Evolutionary conservation across 139 green algal species (phyloP).

Genomic region (Mychonastes homosphaera): DNA sequence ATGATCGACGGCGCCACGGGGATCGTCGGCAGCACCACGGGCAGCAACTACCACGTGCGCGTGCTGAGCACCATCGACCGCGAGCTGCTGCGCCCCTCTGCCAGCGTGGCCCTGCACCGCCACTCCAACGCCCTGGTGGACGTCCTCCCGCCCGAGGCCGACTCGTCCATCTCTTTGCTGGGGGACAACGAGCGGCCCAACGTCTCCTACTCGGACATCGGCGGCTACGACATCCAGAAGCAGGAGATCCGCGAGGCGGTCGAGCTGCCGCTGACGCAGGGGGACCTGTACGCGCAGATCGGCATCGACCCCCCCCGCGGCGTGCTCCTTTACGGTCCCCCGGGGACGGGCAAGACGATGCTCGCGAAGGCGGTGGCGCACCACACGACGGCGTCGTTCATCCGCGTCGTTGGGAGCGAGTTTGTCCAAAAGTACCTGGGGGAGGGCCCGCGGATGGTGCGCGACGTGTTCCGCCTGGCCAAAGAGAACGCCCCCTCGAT

Average conservation of each 20-base stretch:
- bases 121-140: conserved; percentile 98
- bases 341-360: conserved; percentile 81
- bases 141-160: conserved; percentile 94
- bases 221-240: conserved; percentile 97
- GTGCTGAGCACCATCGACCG: conserved; percentile 94
- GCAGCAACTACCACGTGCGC: conserved; percentile 80
- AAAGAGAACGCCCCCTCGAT: conserved; percentile 97
- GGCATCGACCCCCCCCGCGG: conserved; percentile 92
- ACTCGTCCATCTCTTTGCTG: conserved; percentile 93
- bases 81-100: conserved; percentile 91
- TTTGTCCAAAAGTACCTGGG: conserved; percentile 99
- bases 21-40: conserved; percentile 96
- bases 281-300: conserved; percentile 90
- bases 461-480: conserved; percentile 96
- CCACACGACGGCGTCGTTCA: conserved; percentile 95
- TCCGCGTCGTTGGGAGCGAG: conserved; percentile 93
- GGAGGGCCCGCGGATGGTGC: conserved; percentile 95
- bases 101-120: conserved; percentile 89
- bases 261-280: conserved; percentile 94
- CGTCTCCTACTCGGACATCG: conserved; percentile 96
- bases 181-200: conserved; percentile 83
- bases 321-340: conserved; percentile 41
- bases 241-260: conserved; percentile 99
- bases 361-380: conserved; percentile 94
- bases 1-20: conserved; percentile 94